These are phyloP conservation scores for Blastobotrys peoriensis DNA, from an alignment of 805 yeast genomes.

Conservation along the genomic window DNA sequence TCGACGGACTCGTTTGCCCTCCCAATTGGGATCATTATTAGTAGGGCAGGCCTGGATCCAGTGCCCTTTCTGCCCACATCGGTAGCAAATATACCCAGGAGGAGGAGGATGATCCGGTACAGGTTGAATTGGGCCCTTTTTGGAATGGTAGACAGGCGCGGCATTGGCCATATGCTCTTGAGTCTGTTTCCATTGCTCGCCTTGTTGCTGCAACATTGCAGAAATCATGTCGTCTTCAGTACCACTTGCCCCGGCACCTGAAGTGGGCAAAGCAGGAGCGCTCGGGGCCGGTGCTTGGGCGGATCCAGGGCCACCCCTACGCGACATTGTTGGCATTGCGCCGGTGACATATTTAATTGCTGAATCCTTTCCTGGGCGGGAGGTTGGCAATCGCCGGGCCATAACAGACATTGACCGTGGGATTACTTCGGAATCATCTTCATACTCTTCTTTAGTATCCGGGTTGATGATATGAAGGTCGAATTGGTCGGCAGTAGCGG, in stretches of 20 bases:
- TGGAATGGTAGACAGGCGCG: constrained; percentile 56
- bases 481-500: constrained; percentile 71
- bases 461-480: constrained; percentile 68
- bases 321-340: constrained; percentile 30
- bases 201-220: constrained; percentile 88
- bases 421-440: constrained; percentile 84
- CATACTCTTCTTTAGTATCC: constrained; percentile 67
- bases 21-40: constrained; percentile 86
- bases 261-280: constrained; percentile 10
- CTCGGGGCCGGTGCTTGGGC: constrained; percentile 15
- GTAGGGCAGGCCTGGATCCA: constrained; percentile 97
- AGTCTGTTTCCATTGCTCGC: constrained; percentile 90
- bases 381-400: constrained; percentile 73
- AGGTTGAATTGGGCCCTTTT: constrained; percentile 30
- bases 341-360: constrained; percentile 60
- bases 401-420: constrained; percentile 82
- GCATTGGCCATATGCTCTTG: constrained; percentile 88
- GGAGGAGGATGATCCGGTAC: constrained; percentile 75
- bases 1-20: constrained; percentile 81
- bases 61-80: constrained; percentile 94
- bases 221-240: constrained; percentile 85
- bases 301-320: constrained; percentile 17
- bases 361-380: constrained; percentile 41
- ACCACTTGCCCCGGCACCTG: constrained; percentile 29
- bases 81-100: constrained; percentile 90